Percentiles rank a stretch among this genome's conserved stretches.
Evolutionary conservation across 2,329 filamentous ascomycete species (phyloP).

Genomic region (Phialophora macrospora): DNA sequence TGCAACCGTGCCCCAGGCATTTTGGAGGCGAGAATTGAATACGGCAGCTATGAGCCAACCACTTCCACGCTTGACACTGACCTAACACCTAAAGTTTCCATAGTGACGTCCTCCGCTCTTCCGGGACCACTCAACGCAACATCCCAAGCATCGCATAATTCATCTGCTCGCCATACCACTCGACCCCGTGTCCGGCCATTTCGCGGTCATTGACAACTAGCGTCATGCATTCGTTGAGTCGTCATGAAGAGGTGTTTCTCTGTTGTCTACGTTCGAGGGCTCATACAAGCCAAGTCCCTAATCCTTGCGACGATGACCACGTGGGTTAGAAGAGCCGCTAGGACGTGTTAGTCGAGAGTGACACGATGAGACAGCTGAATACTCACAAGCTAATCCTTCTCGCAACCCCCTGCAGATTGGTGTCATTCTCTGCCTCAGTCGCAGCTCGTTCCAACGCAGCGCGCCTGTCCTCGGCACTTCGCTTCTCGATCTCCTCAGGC

Average conservation of each 20-base stretch:
- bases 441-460: slow-evolving; percentile 80
- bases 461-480: slow-evolving; percentile 78
- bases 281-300: slow-evolving; percentile 19
- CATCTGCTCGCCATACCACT: neutral
- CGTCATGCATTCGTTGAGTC: slow-evolving; percentile 12
- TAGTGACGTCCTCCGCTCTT: neutral
- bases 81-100: neutral
- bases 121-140: slow-evolving; percentile 1
- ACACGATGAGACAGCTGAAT: neutral
- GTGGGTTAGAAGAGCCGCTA: slow-evolving; percentile 36
- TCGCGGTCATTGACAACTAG: neutral
- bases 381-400: slow-evolving; percentile 95
- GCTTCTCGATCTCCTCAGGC: slow-evolving; percentile 86
- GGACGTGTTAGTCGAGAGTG: slow-evolving; percentile 29
- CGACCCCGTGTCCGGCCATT: neutral
- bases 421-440: slow-evolving; percentile 89
- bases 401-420: slow-evolving; percentile 81
- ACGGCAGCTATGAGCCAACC: slow-evolving; percentile 5
- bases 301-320: slow-evolving; percentile 35
- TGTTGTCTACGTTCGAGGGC: neutral
- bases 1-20: slow-evolving; percentile 8
- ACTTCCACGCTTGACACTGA: neutral
- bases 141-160: neutral
- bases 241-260: slow-evolving; percentile 3
- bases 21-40: neutral